phyloP scores from a whole-genome alignment of 2,329 filamentous ascomycete species.

The Metarhizium brunneum region DNA sequence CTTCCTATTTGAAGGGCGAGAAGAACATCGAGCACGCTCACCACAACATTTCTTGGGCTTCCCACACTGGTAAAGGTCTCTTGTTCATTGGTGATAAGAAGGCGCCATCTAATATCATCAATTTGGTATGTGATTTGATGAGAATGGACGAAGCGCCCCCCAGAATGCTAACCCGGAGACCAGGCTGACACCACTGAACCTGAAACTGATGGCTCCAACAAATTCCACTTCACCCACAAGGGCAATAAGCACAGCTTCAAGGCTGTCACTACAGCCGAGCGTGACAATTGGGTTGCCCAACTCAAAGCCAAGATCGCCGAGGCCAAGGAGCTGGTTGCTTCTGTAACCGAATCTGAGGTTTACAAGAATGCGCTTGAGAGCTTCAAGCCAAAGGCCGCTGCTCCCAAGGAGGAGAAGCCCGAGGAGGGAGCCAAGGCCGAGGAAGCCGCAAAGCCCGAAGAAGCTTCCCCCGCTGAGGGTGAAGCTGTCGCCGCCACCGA shows the following conservation, averaged over 20 bases:
- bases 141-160: too few relatives aligned
- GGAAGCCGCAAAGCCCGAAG: not conserved
- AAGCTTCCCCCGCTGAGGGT: conserved; percentile 13
- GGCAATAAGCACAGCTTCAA: conserved; percentile 94
- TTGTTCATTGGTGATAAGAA: conserved; percentile 86
- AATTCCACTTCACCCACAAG: conserved; percentile 79
- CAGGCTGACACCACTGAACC: conserved; percentile 59
- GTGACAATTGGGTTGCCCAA: conserved; percentile 85
- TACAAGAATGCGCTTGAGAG: conserved; percentile 84
- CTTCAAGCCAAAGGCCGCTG: conserved; percentile 39
- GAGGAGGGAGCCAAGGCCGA: conserved; percentile 20
- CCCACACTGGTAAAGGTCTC: conserved; percentile 89
- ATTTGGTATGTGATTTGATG: conserved; percentile 53
- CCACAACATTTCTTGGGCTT: conserved; percentile 78
- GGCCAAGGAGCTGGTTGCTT: conserved; percentile 70
- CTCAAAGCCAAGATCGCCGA: conserved; percentile 75
- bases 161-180: conserved; percentile 1
- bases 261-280: conserved; percentile 63
- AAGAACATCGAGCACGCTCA: conserved; percentile 70
- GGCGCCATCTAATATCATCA: conserved; percentile 71
- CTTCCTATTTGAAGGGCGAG: conserved; percentile 75
- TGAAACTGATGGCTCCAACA: conserved; percentile 62
- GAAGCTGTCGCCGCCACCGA: conserved; percentile 20
- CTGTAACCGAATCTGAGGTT: conserved; percentile 66
- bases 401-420: conserved; percentile 20